Conservation (phyloP, 306 rosid species). For the Senna siamea region DNA sequence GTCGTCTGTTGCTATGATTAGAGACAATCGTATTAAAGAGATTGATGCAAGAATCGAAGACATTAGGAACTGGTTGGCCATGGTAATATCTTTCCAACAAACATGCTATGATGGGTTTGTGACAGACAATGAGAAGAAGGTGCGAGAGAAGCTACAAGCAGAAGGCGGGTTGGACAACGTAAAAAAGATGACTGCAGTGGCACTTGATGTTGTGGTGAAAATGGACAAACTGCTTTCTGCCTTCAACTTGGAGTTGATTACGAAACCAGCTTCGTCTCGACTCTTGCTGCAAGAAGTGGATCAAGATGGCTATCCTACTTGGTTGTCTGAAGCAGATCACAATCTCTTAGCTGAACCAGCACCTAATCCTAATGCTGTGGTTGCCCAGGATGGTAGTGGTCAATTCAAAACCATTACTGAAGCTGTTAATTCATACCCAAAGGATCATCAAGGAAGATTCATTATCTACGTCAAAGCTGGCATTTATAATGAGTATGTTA, state of each 20-base stretch:
- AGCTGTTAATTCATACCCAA: constrained; percentile 60
- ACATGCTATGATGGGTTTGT: constrained; percentile 60
- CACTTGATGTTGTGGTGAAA: constrained; percentile 57
- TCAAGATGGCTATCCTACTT: constrained; percentile 49
- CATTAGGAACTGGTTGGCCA: constrained; percentile 67
- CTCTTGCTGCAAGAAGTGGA: constrained; percentile 46
- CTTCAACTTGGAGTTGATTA: constrained; percentile 40
- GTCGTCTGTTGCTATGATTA: constrained; percentile 9
- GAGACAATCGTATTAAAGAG: constrained; percentile 4
- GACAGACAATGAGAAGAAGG: constrained; percentile 33
- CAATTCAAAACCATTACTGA: constrained; percentile 54
- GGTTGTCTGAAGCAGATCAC: constrained; percentile 59
- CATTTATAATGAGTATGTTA: constrained; percentile 53
- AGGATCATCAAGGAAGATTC: constrained; percentile 43
- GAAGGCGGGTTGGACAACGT: constrained; percentile 37
- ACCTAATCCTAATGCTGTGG: constrained; percentile 48
- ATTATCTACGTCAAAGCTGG: constrained; percentile 69
- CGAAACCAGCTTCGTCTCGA: constrained; percentile 42
- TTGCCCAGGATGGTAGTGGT: constrained; percentile 77
- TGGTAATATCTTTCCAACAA: constrained; percentile 56
- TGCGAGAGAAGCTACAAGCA: constrained; percentile 15
- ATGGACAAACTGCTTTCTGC: constrained; percentile 35
- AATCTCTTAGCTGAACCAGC: constrained; percentile 45
- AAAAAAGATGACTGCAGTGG: constrained; percentile 51
- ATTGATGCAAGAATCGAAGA: constrained; percentile 39